Percentiles rank a stretch among this genome's conserved stretches.
These are phyloP conservation scores for Aspergillus sojae DNA, from an alignment of 2,329 filamentous ascomycete species.

Conservation along the genomic window DNA sequence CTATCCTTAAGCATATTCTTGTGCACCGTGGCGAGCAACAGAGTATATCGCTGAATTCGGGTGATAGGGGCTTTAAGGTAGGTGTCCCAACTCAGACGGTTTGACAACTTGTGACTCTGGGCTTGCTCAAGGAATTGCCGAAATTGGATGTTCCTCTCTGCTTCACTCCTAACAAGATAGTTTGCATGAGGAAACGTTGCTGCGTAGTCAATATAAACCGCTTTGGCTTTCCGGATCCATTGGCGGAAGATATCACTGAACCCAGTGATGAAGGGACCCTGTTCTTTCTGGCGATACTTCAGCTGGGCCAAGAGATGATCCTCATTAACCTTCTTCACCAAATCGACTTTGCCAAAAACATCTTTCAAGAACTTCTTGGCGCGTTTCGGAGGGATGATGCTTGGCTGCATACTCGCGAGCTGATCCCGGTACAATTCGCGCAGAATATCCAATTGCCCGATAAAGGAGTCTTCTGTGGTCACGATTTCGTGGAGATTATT, in stretches of 20 bases:
- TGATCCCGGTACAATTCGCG: constrained; percentile 83
- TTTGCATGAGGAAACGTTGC: constrained; percentile 82
- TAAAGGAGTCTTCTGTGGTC: constrained; percentile 87
- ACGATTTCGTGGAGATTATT: constrained; percentile 96
- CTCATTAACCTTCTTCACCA: constrained; percentile 87
- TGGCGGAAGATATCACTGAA: constrained; percentile 98
- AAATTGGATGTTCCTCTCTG: constrained; percentile 83
- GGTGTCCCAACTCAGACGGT: constrained; percentile 88
- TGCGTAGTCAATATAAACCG: constrained; percentile 89
- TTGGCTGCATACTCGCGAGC: constrained; percentile 70
- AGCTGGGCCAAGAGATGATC: constrained; percentile 89
- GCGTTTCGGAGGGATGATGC: constrained; percentile 77
- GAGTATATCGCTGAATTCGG: constrained; percentile 82
- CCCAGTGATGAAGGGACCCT: constrained; percentile 89
- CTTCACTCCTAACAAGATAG: constrained; percentile 80
- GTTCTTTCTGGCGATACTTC: constrained; percentile 95
- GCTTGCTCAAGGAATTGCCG: constrained; percentile 80
- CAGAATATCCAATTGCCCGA: constrained; percentile 85
- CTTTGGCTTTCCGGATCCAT: constrained; percentile 93
- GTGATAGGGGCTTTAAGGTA: constrained; percentile 94
- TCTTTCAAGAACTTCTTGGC: constrained; percentile 77
- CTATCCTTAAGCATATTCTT: constrained; percentile 81
- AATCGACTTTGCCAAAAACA: constrained; percentile 89
- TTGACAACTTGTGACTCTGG: constrained; percentile 74
- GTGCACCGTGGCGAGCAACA: constrained; percentile 79